Percentiles rank a stretch among this genome's conserved stretches.
Evolutionary conservation across 441 rosid genomes (phyloP).

Genomic region (Erodium moschatum): DNA sequence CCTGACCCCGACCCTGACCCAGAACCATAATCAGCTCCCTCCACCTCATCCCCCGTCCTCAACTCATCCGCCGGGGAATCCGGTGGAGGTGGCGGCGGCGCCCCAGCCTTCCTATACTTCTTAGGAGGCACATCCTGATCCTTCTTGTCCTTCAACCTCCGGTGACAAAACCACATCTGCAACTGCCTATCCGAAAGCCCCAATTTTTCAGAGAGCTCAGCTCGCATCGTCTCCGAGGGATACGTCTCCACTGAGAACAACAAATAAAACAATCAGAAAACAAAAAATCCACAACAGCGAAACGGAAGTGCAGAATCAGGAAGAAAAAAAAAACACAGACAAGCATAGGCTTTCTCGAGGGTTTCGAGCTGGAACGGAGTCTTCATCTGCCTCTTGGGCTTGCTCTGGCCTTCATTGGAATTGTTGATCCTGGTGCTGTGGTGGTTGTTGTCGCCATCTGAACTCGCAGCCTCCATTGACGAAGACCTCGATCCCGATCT

Average conservation of each 20-base stretch:
- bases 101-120: conserved; percentile 33
- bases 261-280: background rate
- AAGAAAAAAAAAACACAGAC: background rate
- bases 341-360: conserved; percentile 48
- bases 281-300: background rate
- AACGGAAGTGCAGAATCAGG: background rate
- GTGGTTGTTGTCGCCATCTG: conserved; percentile 31
- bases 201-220: conserved; percentile 65
- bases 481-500: background rate
- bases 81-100: conserved; percentile 11
- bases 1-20: conserved; percentile 49
- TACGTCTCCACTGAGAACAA: conserved; percentile 64
- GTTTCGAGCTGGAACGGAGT: conserved; percentile 60
- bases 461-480: conserved; percentile 9
- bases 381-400: conserved; percentile 61
- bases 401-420: conserved; percentile 37
- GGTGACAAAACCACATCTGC: conserved; percentile 99
- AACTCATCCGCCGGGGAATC: conserved; percentile 17
- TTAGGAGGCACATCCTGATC: conserved; percentile 34
- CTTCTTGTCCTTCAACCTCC: conserved; percentile 87
- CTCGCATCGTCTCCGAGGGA: conserved; percentile 71
- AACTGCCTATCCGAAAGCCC: conserved; percentile 91
- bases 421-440: conserved; percentile 35
- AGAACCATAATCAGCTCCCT: conserved; percentile 39
- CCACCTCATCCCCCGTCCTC: conserved; percentile 23